Percentiles rank a stretch among this genome's conserved stretches.
phyloP scores from a whole-genome alignment of 306 rosid species.

The Castanospermum australe region DNA sequence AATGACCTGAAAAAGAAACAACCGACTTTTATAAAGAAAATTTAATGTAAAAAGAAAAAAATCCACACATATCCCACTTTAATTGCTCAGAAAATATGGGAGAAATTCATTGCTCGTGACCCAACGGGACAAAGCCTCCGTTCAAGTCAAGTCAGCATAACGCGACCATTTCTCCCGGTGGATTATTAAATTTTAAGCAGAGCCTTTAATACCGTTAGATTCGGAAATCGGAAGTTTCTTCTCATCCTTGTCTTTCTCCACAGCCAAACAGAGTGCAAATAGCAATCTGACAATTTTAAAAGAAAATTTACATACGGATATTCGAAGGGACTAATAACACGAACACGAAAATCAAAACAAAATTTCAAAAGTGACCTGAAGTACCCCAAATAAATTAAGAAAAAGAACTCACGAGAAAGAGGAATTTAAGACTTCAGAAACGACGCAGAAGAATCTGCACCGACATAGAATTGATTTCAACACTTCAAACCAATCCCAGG shows the following conservation, averaged over 20 bases:
- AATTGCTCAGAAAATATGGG: not conserved
- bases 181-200: not conserved
- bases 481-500: not conserved
- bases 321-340: not conserved
- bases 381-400: not conserved
- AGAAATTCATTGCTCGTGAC: slow-evolving; percentile 7
- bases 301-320: not conserved
- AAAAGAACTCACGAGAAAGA: not conserved
- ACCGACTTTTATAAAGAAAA: not conserved
- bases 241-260: not conserved
- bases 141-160: slow-evolving; percentile 1
- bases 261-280: slow-evolving; percentile 4
- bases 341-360: not conserved
- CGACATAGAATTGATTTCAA: not conserved
- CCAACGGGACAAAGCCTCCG: not conserved
- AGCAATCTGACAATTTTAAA: not conserved
- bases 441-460: not conserved
- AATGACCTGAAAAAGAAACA: slow-evolving; percentile 35
- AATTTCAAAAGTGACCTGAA: slow-evolving; percentile 6
- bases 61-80: not conserved
- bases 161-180: not conserved
- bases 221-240: not conserved
- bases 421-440: slow-evolving; percentile 7
- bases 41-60: not conserved
- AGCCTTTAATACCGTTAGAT: not conserved